These are phyloP conservation scores for Coleophoma eucalyptorum DNA, from an alignment of 2,329 filamentous ascomycete species.

Conservation along the genomic window DNA sequence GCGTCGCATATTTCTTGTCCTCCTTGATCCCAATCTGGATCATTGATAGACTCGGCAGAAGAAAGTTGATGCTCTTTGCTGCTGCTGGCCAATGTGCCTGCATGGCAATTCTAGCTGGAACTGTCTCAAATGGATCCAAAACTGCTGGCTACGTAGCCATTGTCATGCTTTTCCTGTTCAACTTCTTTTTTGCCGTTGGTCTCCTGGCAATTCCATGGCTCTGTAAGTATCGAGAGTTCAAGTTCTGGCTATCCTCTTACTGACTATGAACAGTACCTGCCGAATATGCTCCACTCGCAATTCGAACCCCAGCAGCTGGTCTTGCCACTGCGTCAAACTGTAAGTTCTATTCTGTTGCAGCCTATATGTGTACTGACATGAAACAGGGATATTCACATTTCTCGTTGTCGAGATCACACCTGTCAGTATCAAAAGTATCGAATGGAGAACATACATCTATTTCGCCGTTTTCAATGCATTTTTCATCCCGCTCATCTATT, in stretches of 20 bases:
- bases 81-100: conserved; percentile 32
- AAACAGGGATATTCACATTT: conserved; percentile 18
- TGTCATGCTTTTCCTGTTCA: conserved; percentile 39
- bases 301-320: conserved; percentile 33
- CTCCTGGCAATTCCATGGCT: conserved; percentile 51
- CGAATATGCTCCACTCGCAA: conserved; percentile 44
- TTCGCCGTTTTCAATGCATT: conserved; percentile 50
- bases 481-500: conserved; percentile 15
- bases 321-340: conserved; percentile 33
- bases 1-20: conserved; percentile 33
- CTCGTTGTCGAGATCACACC: conserved; percentile 28
- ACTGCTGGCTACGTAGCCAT: conserved; percentile 32
- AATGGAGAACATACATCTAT: conserved; percentile 38
- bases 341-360: conserved; percentile 10
- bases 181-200: conserved; percentile 44
- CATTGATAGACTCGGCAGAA: conserved; percentile 45
- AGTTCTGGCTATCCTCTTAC: no score
- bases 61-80: conserved; percentile 54
- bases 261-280: conserved; percentile 31
- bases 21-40: conserved; percentile 29
- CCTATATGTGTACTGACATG: background rate
- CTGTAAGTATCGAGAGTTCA: conserved; percentile 22
- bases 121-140: conserved; percentile 34
- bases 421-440: conserved; percentile 24
- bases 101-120: conserved; percentile 52